These are phyloP conservation scores for Chlorella sp. DNA, from an alignment of 139 green algal genomes.

Conservation along the genomic window DNA sequence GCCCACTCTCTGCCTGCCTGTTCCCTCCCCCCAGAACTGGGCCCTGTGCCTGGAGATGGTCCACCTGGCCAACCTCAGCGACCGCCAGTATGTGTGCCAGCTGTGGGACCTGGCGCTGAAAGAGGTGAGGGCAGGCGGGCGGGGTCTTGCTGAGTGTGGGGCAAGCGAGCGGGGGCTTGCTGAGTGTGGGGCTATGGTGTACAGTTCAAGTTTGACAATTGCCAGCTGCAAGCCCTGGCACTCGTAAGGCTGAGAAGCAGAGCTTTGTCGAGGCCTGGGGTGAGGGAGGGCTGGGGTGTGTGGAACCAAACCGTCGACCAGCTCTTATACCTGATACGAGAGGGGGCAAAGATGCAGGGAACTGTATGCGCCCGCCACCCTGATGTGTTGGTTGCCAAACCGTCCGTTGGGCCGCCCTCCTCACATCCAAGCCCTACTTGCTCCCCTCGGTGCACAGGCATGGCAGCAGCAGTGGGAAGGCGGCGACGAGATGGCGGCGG, in stretches of 20 bases:
- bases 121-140: constrained; percentile 18
- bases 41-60: constrained; percentile 83
- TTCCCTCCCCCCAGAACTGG: constrained; percentile 57
- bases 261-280: too few species aligned
- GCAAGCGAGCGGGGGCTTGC: background rate
- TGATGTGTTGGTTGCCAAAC: too few species aligned
- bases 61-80: constrained; percentile 62
- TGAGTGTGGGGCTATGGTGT: too few species aligned
- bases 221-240: too few species aligned
- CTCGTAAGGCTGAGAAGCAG: too few species aligned
- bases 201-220: background rate
- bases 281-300: too few species aligned
- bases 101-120: constrained; percentile 87
- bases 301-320: too few species aligned
- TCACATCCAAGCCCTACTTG: background rate
- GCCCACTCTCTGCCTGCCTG: background rate
- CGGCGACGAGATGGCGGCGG: background rate
- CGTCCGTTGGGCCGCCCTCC: too few species aligned
- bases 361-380: too few species aligned
- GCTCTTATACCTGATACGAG: too few species aligned
- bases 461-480: constrained; percentile 33
- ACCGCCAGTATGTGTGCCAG: constrained; percentile 64
- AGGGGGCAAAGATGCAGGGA: too few species aligned
- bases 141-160: background rate
- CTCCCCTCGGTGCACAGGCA: background rate